Conservation (phyloP, 2,329 filamentous ascomycete species). For the Diaporthe aspalathi region DNA sequence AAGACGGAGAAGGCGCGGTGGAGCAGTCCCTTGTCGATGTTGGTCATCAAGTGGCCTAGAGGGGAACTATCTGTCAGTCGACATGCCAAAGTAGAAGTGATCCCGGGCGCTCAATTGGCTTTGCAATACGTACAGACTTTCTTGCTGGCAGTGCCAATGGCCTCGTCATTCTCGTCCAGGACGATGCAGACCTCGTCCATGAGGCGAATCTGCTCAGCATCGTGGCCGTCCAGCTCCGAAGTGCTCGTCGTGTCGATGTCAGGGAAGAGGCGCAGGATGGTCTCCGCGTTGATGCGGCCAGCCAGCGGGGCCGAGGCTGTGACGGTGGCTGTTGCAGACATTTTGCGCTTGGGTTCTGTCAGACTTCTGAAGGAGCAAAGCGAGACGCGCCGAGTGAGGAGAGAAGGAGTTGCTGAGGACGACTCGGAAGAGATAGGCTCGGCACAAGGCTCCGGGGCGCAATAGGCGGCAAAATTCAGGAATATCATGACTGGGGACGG, state of each 20-base stretch:
- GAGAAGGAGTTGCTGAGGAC: background rate
- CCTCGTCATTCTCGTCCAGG: slow-evolving; percentile 88
- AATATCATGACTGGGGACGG: background rate
- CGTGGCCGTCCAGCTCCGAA: slow-evolving; percentile 84
- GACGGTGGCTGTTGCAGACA: slow-evolving; percentile 57
- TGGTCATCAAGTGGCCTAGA: slow-evolving; percentile 95
- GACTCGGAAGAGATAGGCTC: background rate
- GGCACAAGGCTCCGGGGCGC: background rate
- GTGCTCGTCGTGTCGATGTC: slow-evolving; percentile 79
- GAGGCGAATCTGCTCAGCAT: slow-evolving; percentile 95
- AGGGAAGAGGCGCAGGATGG: slow-evolving; percentile 88
- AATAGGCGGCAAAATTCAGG: background rate
- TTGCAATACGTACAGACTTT: slow-evolving; percentile 82
- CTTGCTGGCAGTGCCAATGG: slow-evolving; percentile 97
- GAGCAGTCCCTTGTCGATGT: slow-evolving; percentile 94
- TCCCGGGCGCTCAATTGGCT: background rate
- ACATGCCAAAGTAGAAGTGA: background rate
- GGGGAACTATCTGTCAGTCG: slow-evolving; percentile 17
- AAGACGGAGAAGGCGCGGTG: slow-evolving; percentile 99
- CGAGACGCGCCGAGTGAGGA: background rate
- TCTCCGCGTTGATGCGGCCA: slow-evolving; percentile 82
- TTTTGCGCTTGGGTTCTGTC: slow-evolving; percentile 37
- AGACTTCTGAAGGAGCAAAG: background rate
- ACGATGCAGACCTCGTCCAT: slow-evolving; percentile 99
- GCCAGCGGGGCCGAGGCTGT: slow-evolving; percentile 58